These are phyloP conservation scores for Fusarium fracticaudum DNA, from an alignment of 2,329 filamentous ascomycete species.

Conservation along the genomic window DNA sequence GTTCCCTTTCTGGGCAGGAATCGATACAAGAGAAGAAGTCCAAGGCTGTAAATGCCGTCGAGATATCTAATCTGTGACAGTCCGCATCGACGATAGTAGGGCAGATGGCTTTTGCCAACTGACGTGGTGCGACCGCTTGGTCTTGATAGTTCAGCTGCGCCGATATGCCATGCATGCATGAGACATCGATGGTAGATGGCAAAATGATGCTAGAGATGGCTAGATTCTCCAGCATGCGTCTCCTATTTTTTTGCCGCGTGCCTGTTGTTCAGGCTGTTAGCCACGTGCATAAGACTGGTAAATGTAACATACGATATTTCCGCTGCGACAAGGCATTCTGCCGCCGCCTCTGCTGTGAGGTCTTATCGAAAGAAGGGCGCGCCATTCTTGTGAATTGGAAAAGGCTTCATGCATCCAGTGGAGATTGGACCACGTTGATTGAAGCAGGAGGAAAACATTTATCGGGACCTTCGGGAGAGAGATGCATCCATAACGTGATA, in stretches of 20 bases:
- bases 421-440: neutral
- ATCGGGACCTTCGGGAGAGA: neutral
- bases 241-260: neutral
- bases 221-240: neutral
- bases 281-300: neutral
- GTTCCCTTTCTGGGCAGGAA: neutral
- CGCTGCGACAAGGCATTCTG: neutral
- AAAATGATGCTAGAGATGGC: neutral
- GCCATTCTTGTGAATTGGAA: neutral
- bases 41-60: neutral
- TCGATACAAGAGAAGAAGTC: neutral
- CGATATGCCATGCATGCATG: neutral
- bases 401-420: neutral
- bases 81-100: neutral
- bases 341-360: neutral
- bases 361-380: accelerated
- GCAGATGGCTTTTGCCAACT: neutral
- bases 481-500: neutral
- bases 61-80: accelerated
- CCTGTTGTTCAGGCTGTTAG: neutral
- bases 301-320: neutral
- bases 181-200: neutral
- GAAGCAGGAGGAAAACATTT: neutral
- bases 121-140: accelerated
- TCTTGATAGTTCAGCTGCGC: neutral